These are phyloP conservation scores for Argentina anserina DNA, from an alignment of 306 rosid genomes.

Conservation along the genomic window DNA sequence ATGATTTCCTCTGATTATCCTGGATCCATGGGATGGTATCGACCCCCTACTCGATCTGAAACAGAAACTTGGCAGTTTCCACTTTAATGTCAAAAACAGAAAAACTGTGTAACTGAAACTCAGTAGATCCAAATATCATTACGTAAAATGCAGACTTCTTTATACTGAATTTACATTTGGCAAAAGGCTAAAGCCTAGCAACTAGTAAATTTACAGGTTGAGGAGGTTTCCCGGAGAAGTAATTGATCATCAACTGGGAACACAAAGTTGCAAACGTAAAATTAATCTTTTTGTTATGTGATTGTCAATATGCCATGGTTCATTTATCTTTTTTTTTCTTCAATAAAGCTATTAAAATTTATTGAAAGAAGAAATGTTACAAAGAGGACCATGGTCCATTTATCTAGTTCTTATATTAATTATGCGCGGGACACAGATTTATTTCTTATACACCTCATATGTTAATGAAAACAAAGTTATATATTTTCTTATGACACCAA, in stretches of 20 bases:
- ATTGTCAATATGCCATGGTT: not conserved
- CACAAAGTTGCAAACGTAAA: not conserved
- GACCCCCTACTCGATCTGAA: not conserved
- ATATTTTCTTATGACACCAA: not conserved
- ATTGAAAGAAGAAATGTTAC: no score
- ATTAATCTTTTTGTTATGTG: not conserved
- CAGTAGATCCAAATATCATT: not conserved
- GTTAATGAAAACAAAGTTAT: not conserved
- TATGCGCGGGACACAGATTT: no score
- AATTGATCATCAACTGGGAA: not conserved
- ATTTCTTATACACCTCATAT: no score
- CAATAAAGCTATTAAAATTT: no score
- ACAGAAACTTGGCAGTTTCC: not conserved
- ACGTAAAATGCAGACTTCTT: not conserved
- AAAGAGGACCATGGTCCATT: no score
- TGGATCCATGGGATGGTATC: not conserved
- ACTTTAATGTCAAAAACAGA: not conserved
- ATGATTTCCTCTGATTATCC: no score
- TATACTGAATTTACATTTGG: not conserved
- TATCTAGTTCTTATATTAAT: no score
- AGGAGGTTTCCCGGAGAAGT: not conserved
- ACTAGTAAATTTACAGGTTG: not conserved
- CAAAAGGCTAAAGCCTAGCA: not conserved
- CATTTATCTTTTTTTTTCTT: no score
- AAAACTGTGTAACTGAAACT: not conserved